Evolutionary conservation across 2,329 filamentous ascomycete species (phyloP).

Genomic region (Fusarium secorum): DNA sequence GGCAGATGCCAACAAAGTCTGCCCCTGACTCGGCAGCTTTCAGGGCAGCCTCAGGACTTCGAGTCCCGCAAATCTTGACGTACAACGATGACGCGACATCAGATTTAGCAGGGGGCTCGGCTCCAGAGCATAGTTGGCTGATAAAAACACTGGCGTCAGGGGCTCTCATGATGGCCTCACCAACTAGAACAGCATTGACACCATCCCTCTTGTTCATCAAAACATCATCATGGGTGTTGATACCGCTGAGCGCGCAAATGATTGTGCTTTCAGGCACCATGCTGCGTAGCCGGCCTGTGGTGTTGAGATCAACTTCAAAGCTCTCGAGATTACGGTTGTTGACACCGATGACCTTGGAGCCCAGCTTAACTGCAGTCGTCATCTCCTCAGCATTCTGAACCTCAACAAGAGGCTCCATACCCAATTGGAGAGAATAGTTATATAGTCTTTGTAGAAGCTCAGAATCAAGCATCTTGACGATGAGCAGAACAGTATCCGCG

Average conservation of each 20-base stretch:
- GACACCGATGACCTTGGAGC: conserved; percentile 91
- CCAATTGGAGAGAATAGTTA: conserved; percentile 85
- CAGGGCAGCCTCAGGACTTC: conserved; percentile 80
- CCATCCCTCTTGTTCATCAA: conserved; percentile 86
- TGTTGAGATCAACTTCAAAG: conserved; percentile 95
- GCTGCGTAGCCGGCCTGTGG: conserved; percentile 85
- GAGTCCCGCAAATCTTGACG: conserved; percentile 95
- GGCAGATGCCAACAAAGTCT: conserved; percentile 91
- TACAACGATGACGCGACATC: conserved; percentile 61
- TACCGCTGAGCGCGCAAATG: conserved; percentile 93
- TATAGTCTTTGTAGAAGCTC: conserved; percentile 80
- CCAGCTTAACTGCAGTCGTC: conserved; percentile 83
- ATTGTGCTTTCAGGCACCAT: conserved; percentile 87
- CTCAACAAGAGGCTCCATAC: conserved; percentile 97
- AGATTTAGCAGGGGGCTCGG: conserved; percentile 47
- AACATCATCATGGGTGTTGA: conserved; percentile 88
- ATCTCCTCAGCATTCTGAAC: conserved; percentile 96
- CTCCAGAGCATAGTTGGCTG: conserved; percentile 76
- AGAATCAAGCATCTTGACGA: conserved; percentile 95
- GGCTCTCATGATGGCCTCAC: conserved; percentile 94
- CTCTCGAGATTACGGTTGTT: conserved; percentile 97
- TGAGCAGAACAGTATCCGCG: conserved; percentile 92
- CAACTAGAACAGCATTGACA: conserved; percentile 91
- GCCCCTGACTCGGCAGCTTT: conserved; percentile 86
- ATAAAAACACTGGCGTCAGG: conserved; percentile 85